Conservation (phyloP, 2,329 filamentous ascomycete species). For the Penicillium sp. region DNA sequence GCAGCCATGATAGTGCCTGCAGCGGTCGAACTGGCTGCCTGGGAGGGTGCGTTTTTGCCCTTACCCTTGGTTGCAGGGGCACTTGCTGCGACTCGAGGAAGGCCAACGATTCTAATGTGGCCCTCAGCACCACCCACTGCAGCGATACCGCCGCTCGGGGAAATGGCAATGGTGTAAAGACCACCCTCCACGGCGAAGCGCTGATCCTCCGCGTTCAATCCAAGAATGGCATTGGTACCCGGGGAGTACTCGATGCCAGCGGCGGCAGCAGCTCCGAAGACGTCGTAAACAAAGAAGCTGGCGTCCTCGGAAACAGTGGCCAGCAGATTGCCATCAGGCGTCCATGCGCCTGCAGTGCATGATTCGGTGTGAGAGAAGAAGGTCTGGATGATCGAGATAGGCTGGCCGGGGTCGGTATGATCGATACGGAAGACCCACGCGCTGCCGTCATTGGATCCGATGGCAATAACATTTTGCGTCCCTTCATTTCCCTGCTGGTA, state of each 20-base stretch:
- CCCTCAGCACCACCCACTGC: slow-evolving; percentile 88
- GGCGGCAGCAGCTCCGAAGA: slow-evolving; percentile 74
- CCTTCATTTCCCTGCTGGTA: slow-evolving; percentile 48
- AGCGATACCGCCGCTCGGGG: slow-evolving; percentile 74
- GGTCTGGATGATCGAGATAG: slow-evolving; percentile 80
- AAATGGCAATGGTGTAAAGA: slow-evolving; percentile 81
- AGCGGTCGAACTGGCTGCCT: slow-evolving; percentile 44
- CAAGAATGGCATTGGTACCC: slow-evolving; percentile 66
- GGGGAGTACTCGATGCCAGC: slow-evolving; percentile 58
- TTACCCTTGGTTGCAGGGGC: slow-evolving; percentile 53
- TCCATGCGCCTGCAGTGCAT: slow-evolving; percentile 90
- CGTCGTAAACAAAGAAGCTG: slow-evolving; percentile 89
- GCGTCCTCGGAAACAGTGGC: slow-evolving; percentile 87
- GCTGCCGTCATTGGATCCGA: slow-evolving; percentile 86
- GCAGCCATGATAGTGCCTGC: slow-evolving; percentile 76
- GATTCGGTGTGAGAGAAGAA: slow-evolving; percentile 87
- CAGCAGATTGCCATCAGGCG: slow-evolving; percentile 79
- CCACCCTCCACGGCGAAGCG: slow-evolving; percentile 90
- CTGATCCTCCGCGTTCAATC: slow-evolving; percentile 77
- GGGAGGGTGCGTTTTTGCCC: slow-evolving; percentile 46
- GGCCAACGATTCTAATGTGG: slow-evolving; percentile 77
- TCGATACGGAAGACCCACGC: slow-evolving; percentile 96
- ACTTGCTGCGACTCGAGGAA: slow-evolving; percentile 62
- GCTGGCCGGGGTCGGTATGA: slow-evolving; percentile 57
- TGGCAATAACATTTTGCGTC: slow-evolving; percentile 77